Base-by-base conservation (phyloP, 2,329 filamentous ascomycete species). In the Anisogramma anomala region DNA sequence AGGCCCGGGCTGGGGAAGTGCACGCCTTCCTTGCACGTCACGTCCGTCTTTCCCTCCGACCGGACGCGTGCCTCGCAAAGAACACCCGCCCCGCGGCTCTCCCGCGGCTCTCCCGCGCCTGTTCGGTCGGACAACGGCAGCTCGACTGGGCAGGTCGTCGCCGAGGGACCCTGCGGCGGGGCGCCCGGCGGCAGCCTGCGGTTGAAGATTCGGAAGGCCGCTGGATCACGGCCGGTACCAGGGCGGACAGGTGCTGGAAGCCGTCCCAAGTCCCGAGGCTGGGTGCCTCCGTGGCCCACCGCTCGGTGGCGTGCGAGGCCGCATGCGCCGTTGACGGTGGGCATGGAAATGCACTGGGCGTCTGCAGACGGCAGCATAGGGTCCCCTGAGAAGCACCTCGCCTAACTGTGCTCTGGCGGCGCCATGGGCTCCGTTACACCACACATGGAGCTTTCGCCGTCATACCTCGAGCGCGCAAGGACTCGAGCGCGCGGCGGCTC, bases 361-460 rank as follows among this genome's bases (percentile, higher is more conserved):
- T 34, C 31, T 39, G 34, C 23, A 39, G 43, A 15, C 30, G n/a
- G n/a, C n/a, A n/a, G n/a, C n/a, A n/a, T n/a, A 46, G 36, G 43
- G 33, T 19, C 20, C 27, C 35, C 43, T 36, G 37, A 38, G 28
- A 41, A 42, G 44, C 41, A 44, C 33, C 44, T 46, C 44, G 44
- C 37, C 41, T 44, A 46, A 40, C 33, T 43, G 31, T 33, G 28
- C 37, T 39, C 36, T 46, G 23, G 33, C 33, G 25, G 33, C 30
- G 26, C 28, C 35, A 39, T 25, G 34, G 34, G 25, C n/a, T 19
- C 23, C 18, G 38, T 35, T 33, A 43, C 37, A 43, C 41, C 34
- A 43, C 36, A 3, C 15, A 38, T 23, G 17, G 38, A 11, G 9
- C 30, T 9, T n/a, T 7, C 28, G 26, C 32, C 15, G 39, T 38